phyloP scores from a whole-genome alignment of 78 protist genomes.

The Acrasis kona region DNA sequence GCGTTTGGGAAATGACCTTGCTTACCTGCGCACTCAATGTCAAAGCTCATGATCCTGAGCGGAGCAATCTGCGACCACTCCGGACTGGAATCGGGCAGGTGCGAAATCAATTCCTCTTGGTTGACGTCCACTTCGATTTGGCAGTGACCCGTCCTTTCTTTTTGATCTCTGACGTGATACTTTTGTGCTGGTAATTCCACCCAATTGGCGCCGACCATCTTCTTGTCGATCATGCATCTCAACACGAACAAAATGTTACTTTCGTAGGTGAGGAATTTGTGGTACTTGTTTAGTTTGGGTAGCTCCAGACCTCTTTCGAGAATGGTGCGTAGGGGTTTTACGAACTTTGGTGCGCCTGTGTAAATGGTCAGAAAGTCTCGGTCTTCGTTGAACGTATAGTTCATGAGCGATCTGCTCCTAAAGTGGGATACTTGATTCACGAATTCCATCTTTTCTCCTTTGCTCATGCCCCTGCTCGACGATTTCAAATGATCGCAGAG shows the following conservation, averaged over 20 bases:
- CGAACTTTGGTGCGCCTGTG: too few species aligned
- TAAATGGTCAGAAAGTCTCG: too few species aligned
- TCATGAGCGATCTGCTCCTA: too few species aligned
- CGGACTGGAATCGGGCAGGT: constrained; percentile 20
- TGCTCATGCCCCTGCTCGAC: too few species aligned
- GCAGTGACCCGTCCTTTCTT: constrained; percentile 1
- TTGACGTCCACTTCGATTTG: constrained; percentile 43
- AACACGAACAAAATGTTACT: constrained; percentile 78
- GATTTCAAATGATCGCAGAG: too few species aligned
- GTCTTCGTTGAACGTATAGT: too few species aligned
- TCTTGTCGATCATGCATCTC: constrained; percentile 90
- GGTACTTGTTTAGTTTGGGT: too few species aligned
- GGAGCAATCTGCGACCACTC: constrained; percentile 82
- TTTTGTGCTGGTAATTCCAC: constrained; percentile 69
- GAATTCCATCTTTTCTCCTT: too few species aligned
- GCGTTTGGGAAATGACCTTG: constrained; percentile 96
- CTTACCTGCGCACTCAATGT: constrained; percentile 96
- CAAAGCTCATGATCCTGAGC: constrained; percentile 87
- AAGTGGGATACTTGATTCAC: too few species aligned
- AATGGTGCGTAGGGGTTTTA: too few species aligned
- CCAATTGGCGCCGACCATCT: constrained; percentile 51
- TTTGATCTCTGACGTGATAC: constrained; percentile 10
- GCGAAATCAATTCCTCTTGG: constrained; percentile 12
- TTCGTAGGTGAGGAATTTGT: constrained; percentile 81
- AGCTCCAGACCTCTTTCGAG: too few species aligned